Evolutionary conservation across 2,329 filamentous ascomycete genomes (phyloP), one percentile per base, ranked within the genome.

Genomic region (Ascochyta rabiei): DNA sequence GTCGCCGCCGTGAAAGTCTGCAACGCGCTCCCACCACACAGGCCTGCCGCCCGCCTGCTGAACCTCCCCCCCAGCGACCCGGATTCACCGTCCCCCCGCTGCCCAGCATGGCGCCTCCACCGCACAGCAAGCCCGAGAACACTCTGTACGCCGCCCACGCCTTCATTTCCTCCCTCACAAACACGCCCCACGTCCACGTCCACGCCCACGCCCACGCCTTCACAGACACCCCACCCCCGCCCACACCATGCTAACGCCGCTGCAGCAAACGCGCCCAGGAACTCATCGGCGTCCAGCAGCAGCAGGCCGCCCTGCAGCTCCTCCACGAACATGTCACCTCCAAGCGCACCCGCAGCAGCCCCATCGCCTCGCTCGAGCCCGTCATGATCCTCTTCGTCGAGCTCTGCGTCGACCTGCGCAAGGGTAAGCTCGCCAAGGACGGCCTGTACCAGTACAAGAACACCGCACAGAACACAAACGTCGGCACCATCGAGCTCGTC

Each of bases 361-460:
- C 95, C 70, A 98, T 98, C 83, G 86, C 89, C 63, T 96, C 93
- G 48, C 82, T 99, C 74, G 95, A 99, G 86, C 95, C 95, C 64
- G 93, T 99, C 66, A 98, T 99, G 93, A 84, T 98, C 79, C 88
- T 97, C 66, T 89, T 99, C 74, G 93, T 99, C 72, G 92, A 98
- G 80, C 86, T 98, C 56, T 96, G 90, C 66, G 95, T 99, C 72
- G 93, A 98, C 74, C 87, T 97, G 71, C 92, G 95, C 81, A 99
- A 98, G 81, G 95, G 95, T 70, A 99, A 99, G 80, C 85, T 95
- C 58, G 95, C 93, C 77, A 99, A 99, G 84, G 95, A 99, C 81
- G 95, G 95, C 59, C 85, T 99, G 43, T 99, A 98, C 78, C 95
- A 97, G 78, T 99, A 99, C 86, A 99, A 99, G 85, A 99, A 99